These are phyloP conservation scores for Orbilia javanica DNA, from an alignment of 2,329 filamentous ascomycete genomes.

Conservation along the genomic window DNA sequence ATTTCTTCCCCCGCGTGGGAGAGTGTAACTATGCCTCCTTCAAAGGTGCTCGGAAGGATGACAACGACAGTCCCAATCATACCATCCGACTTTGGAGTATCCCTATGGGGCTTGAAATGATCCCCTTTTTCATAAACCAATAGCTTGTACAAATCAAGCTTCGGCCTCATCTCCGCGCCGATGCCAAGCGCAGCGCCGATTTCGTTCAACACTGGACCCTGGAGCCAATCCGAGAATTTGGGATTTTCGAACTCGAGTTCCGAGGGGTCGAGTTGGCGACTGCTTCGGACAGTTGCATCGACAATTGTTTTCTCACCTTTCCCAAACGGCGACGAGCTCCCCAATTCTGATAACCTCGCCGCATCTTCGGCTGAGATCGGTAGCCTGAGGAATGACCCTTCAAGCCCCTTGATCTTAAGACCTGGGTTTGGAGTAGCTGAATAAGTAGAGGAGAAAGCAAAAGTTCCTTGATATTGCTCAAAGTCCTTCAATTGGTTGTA, in stretches of 20 bases:
- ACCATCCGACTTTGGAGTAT: slow-evolving; percentile 46
- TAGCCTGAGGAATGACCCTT: slow-evolving; percentile 22
- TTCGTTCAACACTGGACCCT: slow-evolving; percentile 19
- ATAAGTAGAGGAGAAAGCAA: slow-evolving; percentile 47
- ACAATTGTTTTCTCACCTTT: slow-evolving; percentile 38
- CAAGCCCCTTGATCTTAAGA: slow-evolving; percentile 35
- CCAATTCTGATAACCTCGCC: slow-evolving; percentile 16
- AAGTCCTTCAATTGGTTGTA: slow-evolving; percentile 9
- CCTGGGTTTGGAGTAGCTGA: slow-evolving; percentile 38
- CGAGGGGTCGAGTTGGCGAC: slow-evolving; percentile 45
- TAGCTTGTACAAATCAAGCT: slow-evolving; percentile 42
- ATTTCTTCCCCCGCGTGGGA: slow-evolving; percentile 39
- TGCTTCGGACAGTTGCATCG: slow-evolving; percentile 32
- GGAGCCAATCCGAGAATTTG: slow-evolving; percentile 30
- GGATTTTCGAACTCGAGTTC: slow-evolving; percentile 31
- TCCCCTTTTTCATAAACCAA: slow-evolving; percentile 45
- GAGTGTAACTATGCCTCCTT: slow-evolving; percentile 42
- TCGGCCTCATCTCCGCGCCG: slow-evolving; percentile 32
- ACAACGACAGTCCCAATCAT: slow-evolving; percentile 54
- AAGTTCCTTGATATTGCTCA: slow-evolving; percentile 33
- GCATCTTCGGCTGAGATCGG: slow-evolving; percentile 41
- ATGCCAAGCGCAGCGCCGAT: slow-evolving; percentile 32
- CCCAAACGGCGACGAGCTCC: slow-evolving; percentile 36
- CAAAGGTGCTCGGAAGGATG: slow-evolving; percentile 42
- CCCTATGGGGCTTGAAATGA: slow-evolving; percentile 43